Base-by-base conservation (phyloP, 2,329 filamentous ascomycete species). In the Aspergillaceae sp. region DNA sequence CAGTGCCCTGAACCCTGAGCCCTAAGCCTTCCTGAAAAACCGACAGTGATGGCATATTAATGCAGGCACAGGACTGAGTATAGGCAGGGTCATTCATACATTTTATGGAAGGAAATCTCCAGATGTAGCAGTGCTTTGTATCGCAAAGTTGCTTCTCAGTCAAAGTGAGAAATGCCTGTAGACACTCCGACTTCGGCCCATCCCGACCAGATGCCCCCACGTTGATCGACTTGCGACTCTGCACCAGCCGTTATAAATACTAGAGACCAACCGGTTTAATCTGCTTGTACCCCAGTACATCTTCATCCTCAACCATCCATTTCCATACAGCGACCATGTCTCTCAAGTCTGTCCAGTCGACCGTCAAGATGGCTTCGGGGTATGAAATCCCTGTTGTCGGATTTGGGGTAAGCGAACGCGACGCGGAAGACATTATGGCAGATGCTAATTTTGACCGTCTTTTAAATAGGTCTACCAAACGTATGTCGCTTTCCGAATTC, bases 311-410 rank as follows among this genome's bases (percentile, higher is more conserved):
- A 28, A 34, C 28, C 35, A 3, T 30, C 29, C 30, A n/a, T 32
- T 8, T 29, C 29, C 9, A 11, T 30, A 36, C 36, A 38, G 9
- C 8, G 27, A 27, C 4, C 29, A 64, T 63, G 62, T 49, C 59
- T 19, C 48, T 51, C 7, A 42, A 58, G 6, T 59, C 58, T 2
- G 50, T 67, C 30, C 57, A 65, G 46, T 60, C 66, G 19, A 68
- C 64, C 6, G 62, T 65, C 43, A 69, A 63, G 49, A 54, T 70
- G 54, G 57, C 62, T 48, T 67, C 66, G 44, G 66, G 67, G 40
- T 64, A 66, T 47, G 58, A 65, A 45, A 70, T 70, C 42, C 67
- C 67, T 2, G 56, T 64, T 2, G 54, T 70, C 32, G 67, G 69
- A 6, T 71, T 67, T 51, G 69, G 69, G 26, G 69, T 72, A 57